A percentile compares a stretch with the other conserved stretches of the same genome.
Evolutionary conservation across 176 grass and related monocot species (phyloP).

Genomic region (Eragrostis nindensis): DNA sequence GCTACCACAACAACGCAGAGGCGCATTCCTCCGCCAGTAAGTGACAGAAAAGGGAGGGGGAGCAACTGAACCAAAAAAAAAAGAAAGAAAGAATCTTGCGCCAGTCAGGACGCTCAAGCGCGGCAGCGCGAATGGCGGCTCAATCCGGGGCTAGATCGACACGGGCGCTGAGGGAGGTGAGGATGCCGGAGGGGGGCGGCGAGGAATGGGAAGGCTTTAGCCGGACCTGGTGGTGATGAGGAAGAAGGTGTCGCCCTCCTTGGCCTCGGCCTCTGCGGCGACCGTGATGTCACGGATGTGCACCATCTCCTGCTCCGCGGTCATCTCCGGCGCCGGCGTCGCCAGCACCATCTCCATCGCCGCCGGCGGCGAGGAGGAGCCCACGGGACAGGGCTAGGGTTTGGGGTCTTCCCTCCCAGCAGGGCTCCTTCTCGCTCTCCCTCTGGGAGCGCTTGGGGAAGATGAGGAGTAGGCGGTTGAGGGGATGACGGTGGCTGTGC

Average conservation of each 20-base stretch:
- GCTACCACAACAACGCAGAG: neutral
- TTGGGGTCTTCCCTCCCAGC: neutral
- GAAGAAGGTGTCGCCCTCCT: slow-evolving; percentile 96
- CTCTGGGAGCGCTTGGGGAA: neutral
- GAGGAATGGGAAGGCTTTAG: neutral
- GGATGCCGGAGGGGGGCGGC: neutral
- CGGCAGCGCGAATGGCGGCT: neutral
- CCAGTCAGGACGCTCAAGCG: neutral
- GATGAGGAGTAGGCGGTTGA: neutral
- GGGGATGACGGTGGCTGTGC: neutral
- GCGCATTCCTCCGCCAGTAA: neutral
- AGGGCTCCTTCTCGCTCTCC: neutral
- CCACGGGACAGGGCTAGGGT: slow-evolving; percentile 40
- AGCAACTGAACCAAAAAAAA: neutral
- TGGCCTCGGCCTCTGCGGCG: slow-evolving; percentile 75
- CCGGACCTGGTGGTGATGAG: slow-evolving; percentile 84
- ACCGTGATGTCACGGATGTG: slow-evolving; percentile 90
- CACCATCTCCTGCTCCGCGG: slow-evolving; percentile 73
- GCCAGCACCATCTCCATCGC: slow-evolving; percentile 39
- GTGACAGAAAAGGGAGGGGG: neutral
- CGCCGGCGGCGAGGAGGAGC: slow-evolving; percentile 4
- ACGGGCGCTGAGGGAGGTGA: neutral
- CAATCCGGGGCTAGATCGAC: slow-evolving; percentile 36
- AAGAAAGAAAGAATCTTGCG: neutral
- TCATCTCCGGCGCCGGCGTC: slow-evolving; percentile 46